Evolutionary conservation across 2,329 filamentous ascomycete species (phyloP).

Genomic region (Monilinia aucupariae): DNA sequence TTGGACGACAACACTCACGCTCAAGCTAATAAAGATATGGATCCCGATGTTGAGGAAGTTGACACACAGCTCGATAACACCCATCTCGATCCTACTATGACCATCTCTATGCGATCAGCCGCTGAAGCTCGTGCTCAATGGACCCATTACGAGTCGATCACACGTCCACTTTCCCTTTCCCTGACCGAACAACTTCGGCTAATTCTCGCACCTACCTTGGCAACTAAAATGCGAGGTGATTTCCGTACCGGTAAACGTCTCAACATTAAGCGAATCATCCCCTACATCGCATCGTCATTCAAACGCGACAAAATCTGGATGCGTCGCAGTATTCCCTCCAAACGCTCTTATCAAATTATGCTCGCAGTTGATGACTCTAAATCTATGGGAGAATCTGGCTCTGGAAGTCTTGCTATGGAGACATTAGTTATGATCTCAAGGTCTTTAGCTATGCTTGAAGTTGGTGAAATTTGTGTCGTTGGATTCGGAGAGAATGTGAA

Average conservation of each 20-base stretch:
- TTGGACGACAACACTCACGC: conserved; percentile 46
- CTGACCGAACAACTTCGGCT: conserved; percentile 92
- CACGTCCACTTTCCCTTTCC: conserved; percentile 78
- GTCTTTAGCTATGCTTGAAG: conserved; percentile 86
- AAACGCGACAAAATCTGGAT: conserved; percentile 99
- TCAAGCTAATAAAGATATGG: conserved; percentile 33
- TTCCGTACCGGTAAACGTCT: conserved; percentile 97
- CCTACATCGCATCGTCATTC: conserved; percentile 96
- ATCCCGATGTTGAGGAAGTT: conserved; percentile 37
- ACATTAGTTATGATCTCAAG: conserved; percentile 88
- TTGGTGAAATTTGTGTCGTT: conserved; percentile 84
- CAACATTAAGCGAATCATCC: conserved; percentile 99
- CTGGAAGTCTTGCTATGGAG: conserved; percentile 79
- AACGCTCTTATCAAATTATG: conserved; percentile 94
- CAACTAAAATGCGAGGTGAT: conserved; percentile 92
- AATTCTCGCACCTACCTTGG: conserved; percentile 88
- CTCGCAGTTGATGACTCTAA: conserved; percentile 94
- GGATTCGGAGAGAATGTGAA: conserved; percentile 82
- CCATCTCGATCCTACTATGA: conserved; percentile 47
- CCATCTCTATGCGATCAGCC: conserved; percentile 35
- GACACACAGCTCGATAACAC: conserved; percentile 64
- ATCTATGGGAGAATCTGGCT: conserved; percentile 79
- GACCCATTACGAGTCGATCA: conserved; percentile 77
- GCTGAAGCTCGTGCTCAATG: conserved; percentile 69
- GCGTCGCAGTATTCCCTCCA: conserved; percentile 83